phyloP scores from a whole-genome alignment of 1,284 basidiomycete species.

The Heterobasidion annosum region DNA sequence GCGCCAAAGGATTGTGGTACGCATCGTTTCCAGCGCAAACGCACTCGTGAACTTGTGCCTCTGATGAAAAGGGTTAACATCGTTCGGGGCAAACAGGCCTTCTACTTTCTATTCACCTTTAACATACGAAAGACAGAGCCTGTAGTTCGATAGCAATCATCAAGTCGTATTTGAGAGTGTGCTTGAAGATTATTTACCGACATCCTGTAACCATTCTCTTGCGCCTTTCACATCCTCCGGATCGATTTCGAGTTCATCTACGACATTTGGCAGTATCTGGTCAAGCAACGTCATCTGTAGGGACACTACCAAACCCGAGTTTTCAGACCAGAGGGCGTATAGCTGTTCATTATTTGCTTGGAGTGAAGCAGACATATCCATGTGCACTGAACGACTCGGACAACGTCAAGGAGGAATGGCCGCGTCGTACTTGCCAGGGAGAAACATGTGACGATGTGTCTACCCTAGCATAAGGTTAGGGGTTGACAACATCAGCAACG shows the following conservation, averaged over 20 bases:
- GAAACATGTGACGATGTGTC: too few species aligned
- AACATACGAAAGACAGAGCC: slow-evolving; percentile 58
- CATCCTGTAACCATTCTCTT: slow-evolving; percentile 53
- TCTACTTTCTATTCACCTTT: slow-evolving; percentile 28
- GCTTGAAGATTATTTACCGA: slow-evolving; percentile 15
- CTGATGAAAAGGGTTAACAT: slow-evolving; percentile 23
- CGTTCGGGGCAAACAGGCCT: slow-evolving; percentile 1
- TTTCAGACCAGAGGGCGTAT: not conserved
- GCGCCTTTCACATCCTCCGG: slow-evolving; percentile 38
- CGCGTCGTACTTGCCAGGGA: too few species aligned
- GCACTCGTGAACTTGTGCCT: slow-evolving; percentile 58
- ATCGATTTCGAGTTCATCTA: slow-evolving; percentile 44
- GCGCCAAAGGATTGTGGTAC: slow-evolving; percentile 51
- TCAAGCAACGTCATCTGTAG: slow-evolving; percentile 42
- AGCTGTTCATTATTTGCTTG: not conserved
- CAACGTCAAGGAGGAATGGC: too few species aligned
- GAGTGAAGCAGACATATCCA: not conserved
- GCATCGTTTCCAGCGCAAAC: slow-evolving; percentile 53
- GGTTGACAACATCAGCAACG: too few species aligned
- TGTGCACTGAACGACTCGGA: not conserved
- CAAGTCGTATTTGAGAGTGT: not conserved
- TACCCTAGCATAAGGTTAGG: too few species aligned
- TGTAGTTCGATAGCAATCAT: slow-evolving; percentile 14
- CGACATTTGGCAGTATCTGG: slow-evolving; percentile 49
- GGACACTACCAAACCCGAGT: slow-evolving; percentile 9